A percentile compares a stretch with the other conserved stretches of the same genome.
phyloP scores from a whole-genome alignment of 2,329 filamentous ascomycete genomes.

The Claviceps sp. region DNA sequence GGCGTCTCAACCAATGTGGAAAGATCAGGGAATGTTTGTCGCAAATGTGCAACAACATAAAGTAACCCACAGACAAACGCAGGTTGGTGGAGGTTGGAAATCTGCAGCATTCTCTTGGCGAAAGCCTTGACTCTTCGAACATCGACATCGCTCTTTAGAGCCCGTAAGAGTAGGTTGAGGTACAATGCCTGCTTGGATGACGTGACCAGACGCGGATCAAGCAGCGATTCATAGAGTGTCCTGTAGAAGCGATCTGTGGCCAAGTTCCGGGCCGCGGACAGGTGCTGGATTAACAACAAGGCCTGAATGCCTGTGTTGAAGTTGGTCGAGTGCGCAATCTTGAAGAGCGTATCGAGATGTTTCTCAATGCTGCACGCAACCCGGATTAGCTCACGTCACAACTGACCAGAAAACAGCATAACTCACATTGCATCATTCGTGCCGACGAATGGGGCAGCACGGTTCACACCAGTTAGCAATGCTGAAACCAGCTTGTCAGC shows the following conservation, averaged over 20 bases:
- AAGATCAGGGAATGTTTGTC: slow-evolving; percentile 66
- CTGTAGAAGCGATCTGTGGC: slow-evolving; percentile 87
- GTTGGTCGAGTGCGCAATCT: slow-evolving; percentile 92
- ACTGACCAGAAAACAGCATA: not conserved
- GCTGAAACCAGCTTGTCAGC: slow-evolving; percentile 87
- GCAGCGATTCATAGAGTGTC: slow-evolving; percentile 84
- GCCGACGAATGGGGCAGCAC: slow-evolving; percentile 84
- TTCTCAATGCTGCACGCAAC: slow-evolving; percentile 53
- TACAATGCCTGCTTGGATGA: slow-evolving; percentile 96
- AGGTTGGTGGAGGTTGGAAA: slow-evolving; percentile 78
- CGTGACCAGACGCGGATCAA: slow-evolving; percentile 75
- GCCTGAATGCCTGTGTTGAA: slow-evolving; percentile 98
- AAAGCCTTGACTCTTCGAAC: slow-evolving; percentile 90
- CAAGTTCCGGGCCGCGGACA: slow-evolving; percentile 67
- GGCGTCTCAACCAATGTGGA: slow-evolving; percentile 66
- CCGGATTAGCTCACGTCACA: slow-evolving; percentile 7
- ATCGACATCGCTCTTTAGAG: slow-evolving; percentile 82
- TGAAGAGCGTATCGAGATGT: slow-evolving; percentile 88
- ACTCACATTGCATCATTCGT: slow-evolving; percentile 61
- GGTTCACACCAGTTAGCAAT: slow-evolving; percentile 86
- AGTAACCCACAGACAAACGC: slow-evolving; percentile 89
- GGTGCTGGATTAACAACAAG: slow-evolving; percentile 85
- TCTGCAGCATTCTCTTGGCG: slow-evolving; percentile 80
- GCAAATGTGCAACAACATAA: slow-evolving; percentile 74
- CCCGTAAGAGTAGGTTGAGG: slow-evolving; percentile 78